Base-by-base conservation (phyloP, 2,329 filamentous ascomycete genomes). In the Alternaria conjuncta region DNA sequence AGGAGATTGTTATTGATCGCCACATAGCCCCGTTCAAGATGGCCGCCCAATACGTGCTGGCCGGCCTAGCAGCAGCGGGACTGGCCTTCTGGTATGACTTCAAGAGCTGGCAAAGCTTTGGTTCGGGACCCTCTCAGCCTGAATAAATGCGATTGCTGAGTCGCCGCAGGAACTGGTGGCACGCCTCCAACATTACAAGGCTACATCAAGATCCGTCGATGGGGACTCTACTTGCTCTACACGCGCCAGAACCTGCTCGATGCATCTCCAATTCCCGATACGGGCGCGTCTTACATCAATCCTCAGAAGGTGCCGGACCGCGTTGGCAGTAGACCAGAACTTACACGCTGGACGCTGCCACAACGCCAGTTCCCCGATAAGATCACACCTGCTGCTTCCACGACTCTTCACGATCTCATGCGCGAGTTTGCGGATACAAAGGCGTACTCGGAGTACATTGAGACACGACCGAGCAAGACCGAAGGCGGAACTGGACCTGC, bases 401-500 rank as follows among this genome's bases (percentile, higher is more conserved):
- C 59, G 7, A 63, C 57, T 10, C 64, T 76, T 8, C 63, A 68
- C 23, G 64, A 60, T 18, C 60, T 77, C n/a, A 75, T 76, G 66
- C 65, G 65, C 20, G 53, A 59, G 9, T 72, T 75, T 41, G 69
- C 74, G 8, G 61, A 13, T 26, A 64, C 65, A 6, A 10, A 65
- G 3, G 63, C 69, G n/a, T 73, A 68, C 51, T 66, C 69, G 1
- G 20, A 61, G 4, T 74, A 68, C 15, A 75, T 77, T 10, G 60
- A 67, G 12, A 59, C 69, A 1, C 63, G 64, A 4, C 69, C 70
- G 5, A 73, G 71, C 53, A 75, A 73, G 56, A 77, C 75, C 4
- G 75, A 78, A 67, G 75, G 75, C 18, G 75, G 74, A 3, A 77
- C 74, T n/a, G 75, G 75, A 4, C 58, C 66, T 12, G 75, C 75